Evolutionary conservation across 2,329 filamentous ascomycete genomes (phyloP).

Genomic region (Dactylellina haptotyla): DNA sequence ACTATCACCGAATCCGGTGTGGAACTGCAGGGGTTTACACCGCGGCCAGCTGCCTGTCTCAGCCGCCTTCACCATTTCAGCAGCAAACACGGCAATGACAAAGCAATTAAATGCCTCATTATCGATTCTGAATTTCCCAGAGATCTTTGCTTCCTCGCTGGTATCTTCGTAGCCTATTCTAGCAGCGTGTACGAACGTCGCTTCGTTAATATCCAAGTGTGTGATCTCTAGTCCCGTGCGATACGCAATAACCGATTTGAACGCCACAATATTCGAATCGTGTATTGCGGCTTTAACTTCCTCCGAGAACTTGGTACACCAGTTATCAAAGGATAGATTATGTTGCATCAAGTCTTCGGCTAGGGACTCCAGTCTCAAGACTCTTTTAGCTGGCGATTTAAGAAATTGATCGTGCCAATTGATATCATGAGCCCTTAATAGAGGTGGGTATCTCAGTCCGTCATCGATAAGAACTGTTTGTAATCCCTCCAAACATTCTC

Average conservation of each 20-base stretch:
- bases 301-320: slow-evolving; percentile 66
- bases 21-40: slow-evolving; percentile 87
- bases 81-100: slow-evolving; percentile 56
- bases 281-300: slow-evolving; percentile 69
- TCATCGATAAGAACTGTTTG: slow-evolving; percentile 47
- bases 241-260: slow-evolving; percentile 87
- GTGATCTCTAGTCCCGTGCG: slow-evolving; percentile 76
- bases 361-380: slow-evolving; percentile 79
- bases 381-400: slow-evolving; percentile 69
- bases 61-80: slow-evolving; percentile 59
- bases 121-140: slow-evolving; percentile 59
- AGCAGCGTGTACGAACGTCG: background rate
- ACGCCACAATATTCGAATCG: slow-evolving; percentile 76
- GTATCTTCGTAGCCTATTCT: background rate
- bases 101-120: slow-evolving; percentile 8
- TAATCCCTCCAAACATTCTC: slow-evolving; percentile 68
- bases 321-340: slow-evolving; percentile 62
- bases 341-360: slow-evolving; percentile 69
- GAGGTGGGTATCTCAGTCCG: slow-evolving; percentile 8
- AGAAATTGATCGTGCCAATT: slow-evolving; percentile 71
- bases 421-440: slow-evolving; percentile 68
- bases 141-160: slow-evolving; percentile 47
- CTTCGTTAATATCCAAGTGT: background rate
- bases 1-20: slow-evolving; percentile 83
- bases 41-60: slow-evolving; percentile 66